These are phyloP conservation scores for Cladosporium phlei DNA, from an alignment of 2,329 filamentous ascomycete species.

Conservation along the genomic window DNA sequence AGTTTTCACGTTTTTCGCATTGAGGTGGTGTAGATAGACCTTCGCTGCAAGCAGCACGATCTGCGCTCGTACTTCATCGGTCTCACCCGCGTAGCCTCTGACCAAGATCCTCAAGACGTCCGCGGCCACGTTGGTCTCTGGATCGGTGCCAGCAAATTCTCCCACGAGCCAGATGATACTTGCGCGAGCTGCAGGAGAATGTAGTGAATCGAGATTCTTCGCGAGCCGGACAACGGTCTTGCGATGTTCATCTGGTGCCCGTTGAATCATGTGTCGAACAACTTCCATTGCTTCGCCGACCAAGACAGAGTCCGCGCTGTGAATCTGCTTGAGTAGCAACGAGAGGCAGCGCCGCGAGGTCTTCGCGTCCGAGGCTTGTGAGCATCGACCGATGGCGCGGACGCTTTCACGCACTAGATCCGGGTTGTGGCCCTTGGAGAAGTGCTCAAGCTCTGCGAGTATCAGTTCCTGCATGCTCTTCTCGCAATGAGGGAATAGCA, in stretches of 20 bases:
- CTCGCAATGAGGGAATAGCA: slow-evolving; percentile 82
- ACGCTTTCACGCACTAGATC: slow-evolving; percentile 83
- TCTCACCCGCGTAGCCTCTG: slow-evolving; percentile 78
- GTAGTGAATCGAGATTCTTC: slow-evolving; percentile 83
- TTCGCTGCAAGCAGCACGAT: slow-evolving; percentile 93
- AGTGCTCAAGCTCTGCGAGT: slow-evolving; percentile 89
- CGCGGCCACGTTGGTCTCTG: slow-evolving; percentile 80
- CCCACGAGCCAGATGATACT: slow-evolving; percentile 97
- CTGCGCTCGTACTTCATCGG: slow-evolving; percentile 81
- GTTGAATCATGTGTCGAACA: slow-evolving; percentile 90
- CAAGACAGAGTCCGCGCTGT: slow-evolving; percentile 77
- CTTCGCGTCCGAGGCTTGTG: slow-evolving; percentile 63
- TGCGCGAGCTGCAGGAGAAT: slow-evolving; percentile 80
- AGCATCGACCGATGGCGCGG: slow-evolving; percentile 86
- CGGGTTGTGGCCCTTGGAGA: slow-evolving; percentile 70
- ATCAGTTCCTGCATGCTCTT: slow-evolving; percentile 76
- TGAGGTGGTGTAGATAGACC: slow-evolving; percentile 85
- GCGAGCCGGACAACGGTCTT: slow-evolving; percentile 85
- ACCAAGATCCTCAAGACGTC: slow-evolving; percentile 86
- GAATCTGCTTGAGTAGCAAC: slow-evolving; percentile 80
- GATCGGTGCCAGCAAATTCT: slow-evolving; percentile 76
- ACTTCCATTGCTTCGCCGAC: slow-evolving; percentile 93
- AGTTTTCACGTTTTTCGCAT: slow-evolving; percentile 48
- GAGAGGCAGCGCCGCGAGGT: slow-evolving; percentile 76
- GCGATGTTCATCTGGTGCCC: slow-evolving; percentile 73